Evolutionary conservation across 2,329 filamentous ascomycete species (phyloP).

Genomic region (Eutypa lata): DNA sequence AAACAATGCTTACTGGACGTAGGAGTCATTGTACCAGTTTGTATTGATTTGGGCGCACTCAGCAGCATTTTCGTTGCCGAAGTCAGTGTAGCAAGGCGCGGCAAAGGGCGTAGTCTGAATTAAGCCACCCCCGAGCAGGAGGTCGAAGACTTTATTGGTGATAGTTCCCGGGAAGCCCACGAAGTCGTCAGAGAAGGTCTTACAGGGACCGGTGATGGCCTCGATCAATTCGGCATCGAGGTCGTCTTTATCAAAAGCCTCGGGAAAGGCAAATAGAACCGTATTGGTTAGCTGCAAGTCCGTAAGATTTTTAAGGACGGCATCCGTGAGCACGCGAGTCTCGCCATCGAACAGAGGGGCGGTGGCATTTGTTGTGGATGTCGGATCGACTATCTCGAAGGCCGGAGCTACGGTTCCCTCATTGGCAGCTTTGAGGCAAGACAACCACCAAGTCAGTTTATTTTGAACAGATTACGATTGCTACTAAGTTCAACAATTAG

Average conservation of each 20-base stretch:
- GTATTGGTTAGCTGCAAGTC: conserved; percentile 21
- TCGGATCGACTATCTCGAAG: conserved; percentile 17
- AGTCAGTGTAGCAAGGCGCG: conserved; percentile 25
- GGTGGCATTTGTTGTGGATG: conserved; percentile 24
- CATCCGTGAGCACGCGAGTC: conserved; percentile 22
- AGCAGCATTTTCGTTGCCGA: conserved; percentile 19
- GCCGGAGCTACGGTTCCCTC: conserved; percentile 21
- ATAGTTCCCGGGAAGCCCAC: conserved; percentile 21
- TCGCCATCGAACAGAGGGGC: conserved; percentile 24
- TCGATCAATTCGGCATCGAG: background rate
- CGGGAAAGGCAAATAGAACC: conserved; percentile 19
- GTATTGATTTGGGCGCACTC: conserved; percentile 22
- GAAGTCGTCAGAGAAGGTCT: conserved; percentile 23
- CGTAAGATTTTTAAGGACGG: conserved; percentile 24
- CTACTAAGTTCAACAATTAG: conserved; percentile 13
- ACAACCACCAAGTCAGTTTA: conserved; percentile 1
- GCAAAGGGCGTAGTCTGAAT: conserved; percentile 24
- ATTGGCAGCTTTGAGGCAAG: conserved; percentile 18
- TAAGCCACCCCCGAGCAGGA: conserved; percentile 24
- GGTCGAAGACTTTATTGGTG: conserved; percentile 21
- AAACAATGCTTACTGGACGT: conserved; percentile 19
- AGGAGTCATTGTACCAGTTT: conserved; percentile 24
- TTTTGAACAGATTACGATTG: too few species aligned
- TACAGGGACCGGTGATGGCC: conserved; percentile 17
- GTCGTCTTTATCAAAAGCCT: conserved; percentile 1